phyloP scores from a whole-genome alignment of 306 rosid genomes.

The Ochetophila trinervis region DNA sequence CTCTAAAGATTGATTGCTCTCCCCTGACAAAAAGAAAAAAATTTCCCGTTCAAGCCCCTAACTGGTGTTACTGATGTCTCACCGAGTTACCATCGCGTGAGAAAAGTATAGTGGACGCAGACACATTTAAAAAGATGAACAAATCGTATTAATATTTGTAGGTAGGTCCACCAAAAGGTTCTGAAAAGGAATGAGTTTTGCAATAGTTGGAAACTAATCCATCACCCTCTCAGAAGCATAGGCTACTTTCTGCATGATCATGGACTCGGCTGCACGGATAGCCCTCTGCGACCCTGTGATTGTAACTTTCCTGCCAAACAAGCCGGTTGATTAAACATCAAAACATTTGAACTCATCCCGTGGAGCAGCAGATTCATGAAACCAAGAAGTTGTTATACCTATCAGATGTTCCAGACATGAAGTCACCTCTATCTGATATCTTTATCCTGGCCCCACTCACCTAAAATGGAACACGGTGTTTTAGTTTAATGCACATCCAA shows the following conservation, averaged over 20 bases:
- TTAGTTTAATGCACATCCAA: constrained; percentile 13
- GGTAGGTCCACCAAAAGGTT: constrained; percentile 36
- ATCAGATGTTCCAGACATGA: constrained; percentile 92
- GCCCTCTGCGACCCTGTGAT: constrained; percentile 97
- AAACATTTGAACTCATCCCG: background rate
- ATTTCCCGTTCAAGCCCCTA: constrained; percentile 38
- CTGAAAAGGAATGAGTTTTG: constrained; percentile 27
- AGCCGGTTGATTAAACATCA: background rate
- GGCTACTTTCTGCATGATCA: constrained; percentile 93
- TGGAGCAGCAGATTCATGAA: constrained; percentile 11
- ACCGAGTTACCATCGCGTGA: constrained; percentile 32
- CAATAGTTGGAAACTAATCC: constrained; percentile 36
- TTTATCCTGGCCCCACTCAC: constrained; percentile 94
- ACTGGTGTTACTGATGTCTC: constrained; percentile 32
- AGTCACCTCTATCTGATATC: constrained; percentile 98
- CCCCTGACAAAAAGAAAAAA: constrained; percentile 26
- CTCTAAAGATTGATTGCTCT: constrained; percentile 29
- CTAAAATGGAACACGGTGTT: constrained; percentile 39
- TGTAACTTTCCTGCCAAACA: constrained; percentile 82
- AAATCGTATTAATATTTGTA: constrained; percentile 34
- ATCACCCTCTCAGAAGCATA: constrained; percentile 80
- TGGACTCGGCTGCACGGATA: constrained; percentile 72
- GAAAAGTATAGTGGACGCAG: constrained; percentile 34
- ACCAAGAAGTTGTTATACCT: constrained; percentile 42
- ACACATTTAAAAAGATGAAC: constrained; percentile 42